A percentile compares a stretch with the other conserved stretches of the same genome.
Conservation (phyloP, 192 early-diverging fungal genomes). For the Neocallimastix lanati region DNA sequence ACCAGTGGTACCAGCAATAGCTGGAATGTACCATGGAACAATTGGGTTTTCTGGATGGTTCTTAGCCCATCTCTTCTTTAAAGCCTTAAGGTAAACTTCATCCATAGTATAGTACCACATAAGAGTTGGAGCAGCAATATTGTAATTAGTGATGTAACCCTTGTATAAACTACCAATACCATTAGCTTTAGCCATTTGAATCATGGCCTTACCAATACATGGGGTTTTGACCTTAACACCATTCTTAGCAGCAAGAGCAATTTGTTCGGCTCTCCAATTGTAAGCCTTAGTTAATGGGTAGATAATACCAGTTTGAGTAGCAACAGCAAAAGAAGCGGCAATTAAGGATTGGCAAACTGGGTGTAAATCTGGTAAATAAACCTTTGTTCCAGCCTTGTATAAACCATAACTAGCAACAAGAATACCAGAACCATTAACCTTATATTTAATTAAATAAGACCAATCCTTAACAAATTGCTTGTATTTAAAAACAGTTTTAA, state of each 20-base stretch:
- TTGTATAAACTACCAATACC: not conserved
- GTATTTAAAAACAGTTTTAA: not conserved
- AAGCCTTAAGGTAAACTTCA: not conserved
- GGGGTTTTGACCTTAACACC: not conserved
- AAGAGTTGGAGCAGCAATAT: not conserved
- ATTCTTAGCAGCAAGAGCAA: not conserved
- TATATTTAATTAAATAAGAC: not conserved
- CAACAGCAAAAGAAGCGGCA: not conserved
- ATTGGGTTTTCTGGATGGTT: not conserved
- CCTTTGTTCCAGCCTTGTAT: not conserved
- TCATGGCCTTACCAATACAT: not conserved
- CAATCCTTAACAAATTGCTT: not conserved
- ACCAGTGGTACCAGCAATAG: not conserved
- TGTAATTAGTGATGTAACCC: not conserved
- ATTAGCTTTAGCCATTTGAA: not conserved
- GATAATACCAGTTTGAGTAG: not conserved
- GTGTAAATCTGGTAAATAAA: not conserved
- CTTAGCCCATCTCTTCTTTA: not conserved
- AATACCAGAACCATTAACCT: not conserved
- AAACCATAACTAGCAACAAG: not conserved
- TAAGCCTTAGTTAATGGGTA: not conserved
- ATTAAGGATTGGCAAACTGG: not conserved
- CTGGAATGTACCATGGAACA: not conserved
- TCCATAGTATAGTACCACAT: not conserved
- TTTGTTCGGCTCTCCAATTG: not conserved